Conservation (phyloP, 768 basidiomycete genomes). For the Paxillus rubicundulus region DNA sequence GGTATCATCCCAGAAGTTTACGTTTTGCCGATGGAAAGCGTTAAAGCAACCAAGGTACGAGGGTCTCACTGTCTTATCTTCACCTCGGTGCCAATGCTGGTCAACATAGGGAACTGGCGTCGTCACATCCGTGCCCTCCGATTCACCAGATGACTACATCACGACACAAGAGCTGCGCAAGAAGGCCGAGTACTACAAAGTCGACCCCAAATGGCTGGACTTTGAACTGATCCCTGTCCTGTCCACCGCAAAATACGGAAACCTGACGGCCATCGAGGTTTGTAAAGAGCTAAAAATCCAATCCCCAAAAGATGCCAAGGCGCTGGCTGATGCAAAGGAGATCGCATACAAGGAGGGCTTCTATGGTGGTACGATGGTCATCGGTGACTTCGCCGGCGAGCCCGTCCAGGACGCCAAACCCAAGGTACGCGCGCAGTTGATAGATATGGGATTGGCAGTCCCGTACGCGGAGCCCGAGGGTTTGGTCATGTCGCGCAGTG, state of each 20-base stretch:
- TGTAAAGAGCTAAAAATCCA: slow-evolving; percentile 91
- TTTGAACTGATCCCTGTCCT: slow-evolving; percentile 87
- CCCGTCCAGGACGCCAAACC: slow-evolving; percentile 89
- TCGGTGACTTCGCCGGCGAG: slow-evolving; percentile 88
- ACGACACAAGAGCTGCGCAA: slow-evolving; percentile 90
- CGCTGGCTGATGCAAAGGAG: slow-evolving; percentile 95
- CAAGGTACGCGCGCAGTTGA: slow-evolving; percentile 83
- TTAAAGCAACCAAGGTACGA: slow-evolving; percentile 85
- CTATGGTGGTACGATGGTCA: slow-evolving; percentile 88
- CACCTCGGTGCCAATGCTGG: slow-evolving; percentile 2
- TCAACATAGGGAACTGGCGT: slow-evolving; percentile 85
- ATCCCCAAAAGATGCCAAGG: slow-evolving; percentile 91
- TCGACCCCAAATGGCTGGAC: slow-evolving; percentile 83
- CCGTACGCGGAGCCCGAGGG: slow-evolving; percentile 96
- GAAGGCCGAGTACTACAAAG: slow-evolving; percentile 95
- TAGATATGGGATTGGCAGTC: slow-evolving; percentile 73
- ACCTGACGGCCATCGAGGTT: slow-evolving; percentile 80
- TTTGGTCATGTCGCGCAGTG: slow-evolving; percentile 81
- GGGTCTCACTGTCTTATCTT: not conserved
- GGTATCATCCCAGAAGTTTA: slow-evolving; percentile 83
- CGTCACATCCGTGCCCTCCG: slow-evolving; percentile 96
- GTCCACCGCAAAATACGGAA: slow-evolving; percentile 87
- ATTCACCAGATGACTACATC: slow-evolving; percentile 95
- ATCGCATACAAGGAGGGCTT: slow-evolving; percentile 98
- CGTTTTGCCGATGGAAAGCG: slow-evolving; percentile 98